Percentiles rank a stretch among this genome's conserved stretches.
phyloP scores from a whole-genome alignment of 768 basidiomycete species.

The Trametes cingulata region DNA sequence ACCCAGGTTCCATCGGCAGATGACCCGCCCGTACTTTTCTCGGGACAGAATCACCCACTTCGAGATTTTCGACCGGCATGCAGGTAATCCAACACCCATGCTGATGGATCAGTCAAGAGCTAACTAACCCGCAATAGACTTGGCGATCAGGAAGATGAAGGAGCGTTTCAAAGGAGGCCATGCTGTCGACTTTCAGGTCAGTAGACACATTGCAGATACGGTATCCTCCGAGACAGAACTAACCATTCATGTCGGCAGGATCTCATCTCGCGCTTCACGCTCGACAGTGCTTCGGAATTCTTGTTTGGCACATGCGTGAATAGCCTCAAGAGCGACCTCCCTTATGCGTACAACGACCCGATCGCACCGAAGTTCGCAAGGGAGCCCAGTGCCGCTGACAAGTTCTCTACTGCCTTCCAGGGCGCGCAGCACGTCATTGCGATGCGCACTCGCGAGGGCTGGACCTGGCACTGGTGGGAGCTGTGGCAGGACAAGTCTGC shows the following conservation, averaged over 20 bases:
- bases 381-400: conserved; percentile 9
- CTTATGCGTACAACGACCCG: conserved; percentile 6
- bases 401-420: conserved; percentile 32
- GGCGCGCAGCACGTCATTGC: conserved; percentile 35
- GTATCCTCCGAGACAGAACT: neutral
- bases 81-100: conserved; percentile 30
- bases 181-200: conserved; percentile 35
- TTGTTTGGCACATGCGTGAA: conserved; percentile 48
- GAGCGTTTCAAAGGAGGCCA: conserved; percentile 28
- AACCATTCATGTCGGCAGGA: conserved; percentile 35
- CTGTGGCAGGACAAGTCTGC: conserved; percentile 34
- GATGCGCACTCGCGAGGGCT: conserved; percentile 33
- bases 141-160: conserved; percentile 30
- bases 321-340: conserved; percentile 33
- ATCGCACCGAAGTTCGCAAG: neutral
- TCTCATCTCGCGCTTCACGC: conserved; percentile 46
- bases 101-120: neutral
- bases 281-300: conserved; percentile 57
- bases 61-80: conserved; percentile 36
- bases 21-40: conserved; percentile 40
- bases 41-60: conserved; percentile 38
- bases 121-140: conserved; percentile 1
- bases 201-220: neutral
- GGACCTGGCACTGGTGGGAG: conserved; percentile 44
- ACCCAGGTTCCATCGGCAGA: conserved; percentile 34